Conservation (phyloP, 140 eudicot species). For the Erigeron philadelphicus region DNA sequence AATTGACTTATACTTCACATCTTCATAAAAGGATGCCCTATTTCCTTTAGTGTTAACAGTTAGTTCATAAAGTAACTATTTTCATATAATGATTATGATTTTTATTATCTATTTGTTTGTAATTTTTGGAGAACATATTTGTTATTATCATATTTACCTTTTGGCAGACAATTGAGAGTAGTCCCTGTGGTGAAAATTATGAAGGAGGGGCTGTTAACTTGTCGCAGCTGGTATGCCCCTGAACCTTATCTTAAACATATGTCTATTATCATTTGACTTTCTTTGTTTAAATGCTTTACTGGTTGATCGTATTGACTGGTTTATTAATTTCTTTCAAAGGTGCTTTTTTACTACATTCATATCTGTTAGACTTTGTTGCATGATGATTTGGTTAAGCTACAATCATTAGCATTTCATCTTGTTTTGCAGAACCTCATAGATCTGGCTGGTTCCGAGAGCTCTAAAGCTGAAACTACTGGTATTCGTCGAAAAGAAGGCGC, state of each 20-base stretch:
- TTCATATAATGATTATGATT: neutral
- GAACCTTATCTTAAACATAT: conserved; percentile 18
- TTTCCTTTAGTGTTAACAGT: neutral
- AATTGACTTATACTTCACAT: neutral
- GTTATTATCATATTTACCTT: neutral
- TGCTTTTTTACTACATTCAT: neutral
- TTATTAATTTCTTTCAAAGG: neutral
- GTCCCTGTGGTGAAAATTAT: conserved; percentile 73
- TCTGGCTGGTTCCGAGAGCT: conserved; percentile 98
- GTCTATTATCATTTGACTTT: too few species aligned
- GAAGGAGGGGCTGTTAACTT: conserved; percentile 80
- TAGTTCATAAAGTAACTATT: too few species aligned
- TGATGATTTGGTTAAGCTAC: conserved; percentile 1
- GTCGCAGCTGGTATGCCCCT: conserved; percentile 80
- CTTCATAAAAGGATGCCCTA: neutral
- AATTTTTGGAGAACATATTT: neutral
- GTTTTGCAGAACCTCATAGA: conserved; percentile 87
- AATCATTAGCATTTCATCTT: conserved; percentile 18
- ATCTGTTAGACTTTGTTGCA: neutral
- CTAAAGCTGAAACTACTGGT: conserved; percentile 82
- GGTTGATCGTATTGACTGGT: neutral
- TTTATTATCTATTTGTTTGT: neutral
- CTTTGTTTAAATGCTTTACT: neutral
- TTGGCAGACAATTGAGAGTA: conserved; percentile 85
- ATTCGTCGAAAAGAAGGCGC: conserved; percentile 91